Conservation (phyloP, 2,329 filamentous ascomycete species). For the Colletotrichum tropicicola region DNA sequence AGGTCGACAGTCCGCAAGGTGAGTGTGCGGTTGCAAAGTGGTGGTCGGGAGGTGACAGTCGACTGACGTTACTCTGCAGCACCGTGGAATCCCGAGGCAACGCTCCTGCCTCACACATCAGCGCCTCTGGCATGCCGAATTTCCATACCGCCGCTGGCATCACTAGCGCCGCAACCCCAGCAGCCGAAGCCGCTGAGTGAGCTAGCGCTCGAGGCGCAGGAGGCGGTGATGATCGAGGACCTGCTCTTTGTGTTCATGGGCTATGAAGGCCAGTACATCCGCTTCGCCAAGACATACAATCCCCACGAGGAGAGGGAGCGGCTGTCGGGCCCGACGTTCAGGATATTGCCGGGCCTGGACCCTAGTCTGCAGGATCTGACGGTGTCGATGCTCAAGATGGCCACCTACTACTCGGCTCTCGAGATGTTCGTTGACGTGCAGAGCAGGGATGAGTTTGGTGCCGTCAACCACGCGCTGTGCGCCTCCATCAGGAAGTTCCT, state of each 20-base stretch:
- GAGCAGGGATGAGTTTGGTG: constrained; percentile 90
- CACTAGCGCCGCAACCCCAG: constrained; percentile 72
- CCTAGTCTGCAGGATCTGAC: constrained; percentile 91
- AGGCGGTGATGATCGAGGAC: constrained; percentile 88
- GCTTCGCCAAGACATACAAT: constrained; percentile 84
- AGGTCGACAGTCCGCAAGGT: constrained; percentile 60
- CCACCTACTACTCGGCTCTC: constrained; percentile 90
- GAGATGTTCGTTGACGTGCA: constrained; percentile 95
- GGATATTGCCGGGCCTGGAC: constrained; percentile 84
- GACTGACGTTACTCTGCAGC: constrained; percentile 39
- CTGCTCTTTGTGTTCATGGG: constrained; percentile 97
- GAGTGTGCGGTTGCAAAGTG: constrained; percentile 31
- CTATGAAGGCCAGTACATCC: constrained; percentile 97
- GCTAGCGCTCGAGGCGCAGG: constrained; percentile 82
- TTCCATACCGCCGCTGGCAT: constrained; percentile 76
- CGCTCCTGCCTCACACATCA: constrained; percentile 72
- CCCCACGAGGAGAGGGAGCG: constrained; percentile 87
- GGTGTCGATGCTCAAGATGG: constrained; percentile 89
- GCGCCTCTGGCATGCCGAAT: constrained; percentile 76
- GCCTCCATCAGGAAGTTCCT: constrained; percentile 92
- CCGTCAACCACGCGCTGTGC: constrained; percentile 94
- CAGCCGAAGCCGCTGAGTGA: constrained; percentile 75
- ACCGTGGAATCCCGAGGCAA: constrained; percentile 83
- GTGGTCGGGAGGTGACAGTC: neutral
- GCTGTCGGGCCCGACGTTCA: constrained; percentile 82